Base-by-base conservation (phyloP, 2,329 filamentous ascomycete genomes). In the Pseudocercospora fijiensis region DNA sequence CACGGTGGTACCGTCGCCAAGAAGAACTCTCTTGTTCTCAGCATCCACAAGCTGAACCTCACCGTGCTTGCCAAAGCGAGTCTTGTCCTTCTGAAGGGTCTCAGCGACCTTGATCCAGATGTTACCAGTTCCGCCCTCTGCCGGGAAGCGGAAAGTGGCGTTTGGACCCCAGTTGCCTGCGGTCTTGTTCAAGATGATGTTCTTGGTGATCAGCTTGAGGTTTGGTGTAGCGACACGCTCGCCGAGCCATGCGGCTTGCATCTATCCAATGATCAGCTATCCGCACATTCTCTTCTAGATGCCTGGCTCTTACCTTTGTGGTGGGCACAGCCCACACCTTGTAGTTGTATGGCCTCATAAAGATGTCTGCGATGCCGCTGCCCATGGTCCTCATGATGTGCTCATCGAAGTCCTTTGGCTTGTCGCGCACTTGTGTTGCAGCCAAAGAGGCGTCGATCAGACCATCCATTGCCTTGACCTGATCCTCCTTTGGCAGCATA, bases 341-440 rank as follows among this genome's bases (percentile, higher is more conserved):
- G 88, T 89, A 99, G 87, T 99, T 99, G 86, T 99, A 99, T 60
- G 95, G 95, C 74, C 95, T 86, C 95, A 99, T 99, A 86, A 99
- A 99, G 73, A 94, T 85, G 78, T 99, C 88, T 71, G 93, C 94
- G 75, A 99, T 85, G 73, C 94, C 94, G 73, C 86, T 83, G 74
- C 95, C 95, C 82, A 90, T 93, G 83, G 90, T 96, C 75, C 95
- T 88, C 73, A 98, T 78, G 76, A 98, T 98, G 93, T 93, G 98
- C 84, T 99, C 92, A 76, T 99, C 95, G 74, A 99, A 99, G 83
- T 96, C 85, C 84, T 93, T 90, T 73, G 95, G 95, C 85, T 98
- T 98, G 70, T 88, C 91, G 82, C 87, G 94, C 75, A 91, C 84
- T 53, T 96, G 91, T 74, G 93, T 91, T 75, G 87, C 86, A 81